Conservation (phyloP, 208 protist species). For the Acanthamoeba triangularis region DNA sequence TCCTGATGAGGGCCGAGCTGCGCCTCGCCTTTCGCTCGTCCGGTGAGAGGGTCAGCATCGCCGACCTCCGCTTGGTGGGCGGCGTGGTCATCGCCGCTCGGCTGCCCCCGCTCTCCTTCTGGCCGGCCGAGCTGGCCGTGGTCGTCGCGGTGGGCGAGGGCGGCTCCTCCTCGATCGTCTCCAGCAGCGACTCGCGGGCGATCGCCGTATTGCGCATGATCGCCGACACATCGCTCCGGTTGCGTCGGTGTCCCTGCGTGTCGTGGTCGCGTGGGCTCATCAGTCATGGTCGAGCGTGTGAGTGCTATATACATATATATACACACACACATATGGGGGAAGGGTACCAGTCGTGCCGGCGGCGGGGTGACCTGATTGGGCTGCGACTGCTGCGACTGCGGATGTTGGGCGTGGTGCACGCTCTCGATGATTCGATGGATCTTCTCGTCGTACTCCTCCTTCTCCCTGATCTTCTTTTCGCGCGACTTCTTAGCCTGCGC, state of each 20-base stretch:
- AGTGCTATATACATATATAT: background rate
- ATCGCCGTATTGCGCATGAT: background rate
- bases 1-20: background rate
- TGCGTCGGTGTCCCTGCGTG: conserved; percentile 10
- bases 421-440: conserved; percentile 32
- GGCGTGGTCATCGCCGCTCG: background rate
- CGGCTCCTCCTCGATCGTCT: background rate
- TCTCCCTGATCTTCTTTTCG: background rate
- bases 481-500: background rate
- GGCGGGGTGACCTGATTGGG: background rate
- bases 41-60: background rate
- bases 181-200: background rate
- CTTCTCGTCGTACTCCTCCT: conserved; percentile 53
- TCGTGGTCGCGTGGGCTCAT: no score
- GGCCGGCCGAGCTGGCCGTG: no score
- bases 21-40: background rate
- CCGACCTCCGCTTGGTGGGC: background rate
- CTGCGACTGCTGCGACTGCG: background rate
- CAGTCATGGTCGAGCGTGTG: no score
- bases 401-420: background rate
- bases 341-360: background rate
- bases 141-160: background rate
- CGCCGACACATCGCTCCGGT: conserved; percentile 16
- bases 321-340: no score
- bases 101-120: no score